A percentile compares a stretch with the other conserved stretches of the same genome.
Conservation (phyloP, 345 rosid genomes). For the Mallotus nudiflorus region DNA sequence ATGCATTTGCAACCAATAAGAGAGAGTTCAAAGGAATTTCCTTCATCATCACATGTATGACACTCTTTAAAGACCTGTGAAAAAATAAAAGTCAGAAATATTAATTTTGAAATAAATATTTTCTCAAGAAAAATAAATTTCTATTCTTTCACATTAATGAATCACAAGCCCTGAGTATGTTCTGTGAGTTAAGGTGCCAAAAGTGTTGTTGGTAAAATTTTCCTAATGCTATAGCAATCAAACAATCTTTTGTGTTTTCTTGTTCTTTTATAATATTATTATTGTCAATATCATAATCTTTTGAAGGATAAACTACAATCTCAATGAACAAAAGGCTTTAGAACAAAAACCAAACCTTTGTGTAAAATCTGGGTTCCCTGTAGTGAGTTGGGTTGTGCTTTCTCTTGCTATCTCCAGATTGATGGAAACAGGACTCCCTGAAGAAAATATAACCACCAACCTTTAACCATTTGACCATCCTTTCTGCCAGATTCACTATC, state of each 20-base stretch:
- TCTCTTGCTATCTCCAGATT: conserved; percentile 84
- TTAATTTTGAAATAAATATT: neutral
- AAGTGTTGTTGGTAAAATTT: no score
- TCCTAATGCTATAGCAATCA: no score
- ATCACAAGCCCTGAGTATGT: neutral
- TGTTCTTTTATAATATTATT: neutral
- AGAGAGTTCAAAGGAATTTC: conserved; percentile 76
- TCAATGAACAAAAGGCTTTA: neutral
- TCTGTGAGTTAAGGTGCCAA: neutral
- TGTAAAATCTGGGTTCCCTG: conserved; percentile 92
- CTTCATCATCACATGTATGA: conserved; percentile 47
- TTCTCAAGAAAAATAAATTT: neutral
- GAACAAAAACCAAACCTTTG: conserved; percentile 56
- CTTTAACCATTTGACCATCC: conserved; percentile 86
- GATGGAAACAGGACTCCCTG: conserved; percentile 95
- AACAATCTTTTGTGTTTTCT: no score
- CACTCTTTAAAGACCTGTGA: conserved; percentile 84
- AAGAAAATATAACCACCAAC: conserved; percentile 88
- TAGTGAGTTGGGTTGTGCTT: conserved; percentile 90
- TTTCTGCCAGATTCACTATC: conserved; percentile 75
- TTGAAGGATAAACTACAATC: no score
- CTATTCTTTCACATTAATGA: neutral
- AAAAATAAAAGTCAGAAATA: neutral
- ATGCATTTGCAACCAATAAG: conserved; percentile 85
- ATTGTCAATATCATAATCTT: no score